These are phyloP conservation scores for Nymphaea thermarum DNA, from an alignment of 164 flowering plant species.

Conservation along the genomic window DNA sequence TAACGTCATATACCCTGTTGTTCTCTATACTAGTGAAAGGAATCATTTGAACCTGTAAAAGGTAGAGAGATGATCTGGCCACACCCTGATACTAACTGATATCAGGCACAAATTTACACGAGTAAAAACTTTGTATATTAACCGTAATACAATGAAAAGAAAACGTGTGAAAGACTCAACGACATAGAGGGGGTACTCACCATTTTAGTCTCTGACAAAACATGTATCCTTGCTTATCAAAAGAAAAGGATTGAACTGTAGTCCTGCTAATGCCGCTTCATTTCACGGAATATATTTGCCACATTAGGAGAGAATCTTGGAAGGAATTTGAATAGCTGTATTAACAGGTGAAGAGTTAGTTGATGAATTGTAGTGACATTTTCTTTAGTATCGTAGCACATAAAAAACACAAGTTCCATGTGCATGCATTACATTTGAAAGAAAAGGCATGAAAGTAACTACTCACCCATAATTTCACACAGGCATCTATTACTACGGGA, in stretches of 20 bases:
- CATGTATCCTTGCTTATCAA: not conserved
- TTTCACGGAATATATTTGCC: slow-evolving; percentile 62
- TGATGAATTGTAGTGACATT: not conserved
- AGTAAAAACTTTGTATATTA: too few species aligned
- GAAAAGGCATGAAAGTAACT: not conserved
- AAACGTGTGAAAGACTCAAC: not conserved
- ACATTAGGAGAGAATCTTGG: slow-evolving; percentile 85
- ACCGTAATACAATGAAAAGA: too few species aligned
- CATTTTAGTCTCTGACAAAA: not conserved
- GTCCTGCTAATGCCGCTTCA: slow-evolving; percentile 60
- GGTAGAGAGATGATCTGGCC: too few species aligned
- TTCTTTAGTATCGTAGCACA: not conserved
- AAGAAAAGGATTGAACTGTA: slow-evolving; percentile 1
- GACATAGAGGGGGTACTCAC: not conserved
- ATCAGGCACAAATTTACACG: too few species aligned
- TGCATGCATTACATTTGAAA: not conserved
- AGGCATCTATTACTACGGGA: slow-evolving; percentile 79
- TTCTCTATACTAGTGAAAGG: too few species aligned
- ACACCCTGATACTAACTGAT: too few species aligned
- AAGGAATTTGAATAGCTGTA: slow-evolving; percentile 83
- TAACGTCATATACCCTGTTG: too few species aligned
- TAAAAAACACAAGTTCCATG: not conserved
- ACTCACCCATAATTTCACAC: slow-evolving; percentile 94
- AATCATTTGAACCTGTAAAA: too few species aligned
- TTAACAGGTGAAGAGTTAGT: slow-evolving; percentile 3